A percentile compares a stretch with the other conserved stretches of the same genome.
phyloP scores from a whole-genome alignment of 139 green algal species.

The Nannochloris sp. region DNA sequence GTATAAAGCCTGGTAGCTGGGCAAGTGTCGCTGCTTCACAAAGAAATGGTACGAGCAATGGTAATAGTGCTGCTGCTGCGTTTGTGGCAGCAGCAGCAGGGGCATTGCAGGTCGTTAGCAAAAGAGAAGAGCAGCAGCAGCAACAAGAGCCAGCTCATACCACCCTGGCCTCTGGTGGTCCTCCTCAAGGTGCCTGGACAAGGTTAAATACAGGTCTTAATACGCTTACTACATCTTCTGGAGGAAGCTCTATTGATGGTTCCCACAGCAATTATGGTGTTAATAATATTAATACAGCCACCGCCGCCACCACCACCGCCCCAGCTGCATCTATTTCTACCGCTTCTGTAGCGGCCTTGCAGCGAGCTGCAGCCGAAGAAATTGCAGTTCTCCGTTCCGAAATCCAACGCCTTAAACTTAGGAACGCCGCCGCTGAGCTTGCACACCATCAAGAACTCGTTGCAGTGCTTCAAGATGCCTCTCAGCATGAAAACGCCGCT shows the following conservation, averaged over 20 bases:
- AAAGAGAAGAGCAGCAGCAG: no score
- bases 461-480: constrained; percentile 25
- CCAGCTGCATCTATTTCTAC: background rate
- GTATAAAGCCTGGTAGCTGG: background rate
- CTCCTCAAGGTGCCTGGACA: no score
- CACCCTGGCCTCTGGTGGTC: no score
- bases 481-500: constrained; percentile 18
- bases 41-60: background rate
- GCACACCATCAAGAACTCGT: constrained; percentile 24
- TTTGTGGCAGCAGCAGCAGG: no score
- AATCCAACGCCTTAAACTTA: constrained; percentile 1
- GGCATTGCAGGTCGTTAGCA: no score
- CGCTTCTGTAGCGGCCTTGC: background rate
- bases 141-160: no score
- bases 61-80: no score
- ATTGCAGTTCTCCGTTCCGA: constrained; percentile 16
- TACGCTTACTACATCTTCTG: background rate
- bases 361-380: constrained; percentile 11
- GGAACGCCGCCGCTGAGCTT: background rate
- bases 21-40: background rate
- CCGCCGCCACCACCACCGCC: background rate
- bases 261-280: no score
- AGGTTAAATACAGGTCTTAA: no score
- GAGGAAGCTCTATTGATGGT: background rate
- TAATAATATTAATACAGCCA: no score